These are phyloP conservation scores for Penicillium sclerotiorum DNA, from an alignment of 2,329 filamentous ascomycete genomes.

Conservation along the genomic window DNA sequence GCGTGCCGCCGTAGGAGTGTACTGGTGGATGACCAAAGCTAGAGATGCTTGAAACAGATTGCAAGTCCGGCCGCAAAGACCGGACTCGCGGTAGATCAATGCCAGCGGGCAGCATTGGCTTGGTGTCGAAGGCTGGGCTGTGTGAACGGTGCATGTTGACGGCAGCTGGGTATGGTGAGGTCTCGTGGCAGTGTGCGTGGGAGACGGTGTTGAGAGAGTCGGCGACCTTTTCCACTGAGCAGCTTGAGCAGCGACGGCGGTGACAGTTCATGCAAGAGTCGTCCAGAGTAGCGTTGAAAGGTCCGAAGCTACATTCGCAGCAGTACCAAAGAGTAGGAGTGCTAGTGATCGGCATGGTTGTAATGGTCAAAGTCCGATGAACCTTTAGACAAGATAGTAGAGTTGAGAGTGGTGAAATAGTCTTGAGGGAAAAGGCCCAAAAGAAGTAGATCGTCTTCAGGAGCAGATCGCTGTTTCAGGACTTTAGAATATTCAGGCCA, in stretches of 20 bases:
- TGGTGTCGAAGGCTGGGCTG: constrained; percentile 7
- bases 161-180: constrained; percentile 23
- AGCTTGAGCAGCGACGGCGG: constrained; percentile 22
- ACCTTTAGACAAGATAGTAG: constrained; percentile 1
- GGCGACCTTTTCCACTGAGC: constrained; percentile 17
- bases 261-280: constrained; percentile 31
- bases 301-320: constrained; percentile 37
- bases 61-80: constrained; percentile 9
- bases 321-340: constrained; percentile 37
- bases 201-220: constrained; percentile 5
- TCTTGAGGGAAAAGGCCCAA: background rate
- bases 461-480: background rate
- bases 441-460: background rate
- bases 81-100: constrained; percentile 17
- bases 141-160: constrained; percentile 5
- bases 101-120: constrained; percentile 9
- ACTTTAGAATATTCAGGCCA: background rate
- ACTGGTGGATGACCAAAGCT: constrained; percentile 7
- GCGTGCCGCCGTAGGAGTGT: constrained; percentile 15
- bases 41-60: background rate
- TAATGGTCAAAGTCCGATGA: background rate
- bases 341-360: background rate
- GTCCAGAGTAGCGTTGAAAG: constrained; percentile 30
- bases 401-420: background rate
- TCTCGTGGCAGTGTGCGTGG: constrained; percentile 13